A percentile compares a stretch with the other conserved stretches of the same genome.
phyloP scores from a whole-genome alignment of 305 asterid genomes.

The Rubia tinctorum region DNA sequence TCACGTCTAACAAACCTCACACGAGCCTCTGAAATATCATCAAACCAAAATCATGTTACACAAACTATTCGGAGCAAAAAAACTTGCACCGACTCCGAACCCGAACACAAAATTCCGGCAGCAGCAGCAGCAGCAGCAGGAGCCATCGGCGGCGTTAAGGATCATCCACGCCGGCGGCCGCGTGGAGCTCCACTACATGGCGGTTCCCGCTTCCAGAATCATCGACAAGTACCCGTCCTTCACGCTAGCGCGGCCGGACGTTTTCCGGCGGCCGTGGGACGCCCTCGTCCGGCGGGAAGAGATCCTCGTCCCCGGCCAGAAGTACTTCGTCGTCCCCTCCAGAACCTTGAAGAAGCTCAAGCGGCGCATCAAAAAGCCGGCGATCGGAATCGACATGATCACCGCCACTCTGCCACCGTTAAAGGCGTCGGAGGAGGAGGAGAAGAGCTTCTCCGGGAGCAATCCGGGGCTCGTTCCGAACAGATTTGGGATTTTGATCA shows the following conservation, averaged over 20 bases:
- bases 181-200: slow-evolving; percentile 65
- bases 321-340: slow-evolving; percentile 49
- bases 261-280: slow-evolving; percentile 65
- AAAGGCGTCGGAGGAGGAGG: neutral
- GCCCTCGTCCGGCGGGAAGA: slow-evolving; percentile 52
- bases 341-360: slow-evolving; percentile 56
- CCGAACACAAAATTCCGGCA: neutral
- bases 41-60: neutral
- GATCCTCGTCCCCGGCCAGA: slow-evolving; percentile 61
- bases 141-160: slow-evolving; percentile 35
- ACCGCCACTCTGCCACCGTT: neutral
- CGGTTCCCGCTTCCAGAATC: slow-evolving; percentile 54
- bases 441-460: neutral
- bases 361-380: slow-evolving; percentile 36
- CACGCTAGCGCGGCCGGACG: slow-evolving; percentile 52
- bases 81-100: slow-evolving; percentile 4
- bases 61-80: slow-evolving; percentile 10
- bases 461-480: neutral
- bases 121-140: neutral
- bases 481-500: slow-evolving; percentile 33
- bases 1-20: neutral
- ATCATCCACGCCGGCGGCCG: slow-evolving; percentile 65
- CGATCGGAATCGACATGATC: neutral
- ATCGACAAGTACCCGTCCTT: slow-evolving; percentile 56
- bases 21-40: neutral